Conservation (phyloP, 345 rosid species). For the Geranium rotundifolium region DNA sequence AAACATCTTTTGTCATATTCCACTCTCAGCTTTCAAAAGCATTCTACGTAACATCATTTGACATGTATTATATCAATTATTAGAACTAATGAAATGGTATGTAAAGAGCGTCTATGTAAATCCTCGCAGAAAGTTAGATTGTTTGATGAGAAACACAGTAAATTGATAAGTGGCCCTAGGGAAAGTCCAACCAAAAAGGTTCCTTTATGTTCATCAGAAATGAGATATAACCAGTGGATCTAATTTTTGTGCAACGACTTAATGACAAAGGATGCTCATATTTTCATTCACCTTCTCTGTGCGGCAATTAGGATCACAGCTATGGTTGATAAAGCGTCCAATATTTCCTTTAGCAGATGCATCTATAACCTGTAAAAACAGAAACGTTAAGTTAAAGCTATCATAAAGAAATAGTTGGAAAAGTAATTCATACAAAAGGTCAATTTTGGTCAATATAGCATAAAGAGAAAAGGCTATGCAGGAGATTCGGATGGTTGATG, state of each 20-base stretch:
- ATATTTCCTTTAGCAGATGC: conserved; percentile 92
- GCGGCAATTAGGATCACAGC: conserved; percentile 98
- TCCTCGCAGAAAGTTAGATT: too few species aligned
- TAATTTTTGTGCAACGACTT: too few species aligned
- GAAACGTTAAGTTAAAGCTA: conserved; percentile 7
- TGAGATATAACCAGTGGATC: too few species aligned
- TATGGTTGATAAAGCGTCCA: conserved; percentile 97
- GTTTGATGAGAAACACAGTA: too few species aligned
- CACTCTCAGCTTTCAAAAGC: background rate
- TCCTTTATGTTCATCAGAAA: background rate
- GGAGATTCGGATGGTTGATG: too few species aligned
- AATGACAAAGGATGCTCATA: conserved; percentile 1
- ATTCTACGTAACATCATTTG: background rate
- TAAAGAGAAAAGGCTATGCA: background rate
- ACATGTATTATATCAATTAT: background rate
- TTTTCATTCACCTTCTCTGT: conserved; percentile 74
- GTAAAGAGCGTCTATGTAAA: background rate
- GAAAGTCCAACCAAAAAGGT: background rate
- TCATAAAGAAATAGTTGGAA: conserved; percentile 2
- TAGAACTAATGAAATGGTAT: background rate
- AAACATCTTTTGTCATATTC: background rate
- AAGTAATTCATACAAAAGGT: background rate
- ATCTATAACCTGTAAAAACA: conserved; percentile 70
- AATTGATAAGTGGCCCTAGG: background rate
- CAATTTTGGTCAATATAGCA: conserved; percentile 1